Evolutionary conservation across 495 filamentous ascomycete genomes (phyloP).

Genomic region (Penicillium paxilli): DNA sequence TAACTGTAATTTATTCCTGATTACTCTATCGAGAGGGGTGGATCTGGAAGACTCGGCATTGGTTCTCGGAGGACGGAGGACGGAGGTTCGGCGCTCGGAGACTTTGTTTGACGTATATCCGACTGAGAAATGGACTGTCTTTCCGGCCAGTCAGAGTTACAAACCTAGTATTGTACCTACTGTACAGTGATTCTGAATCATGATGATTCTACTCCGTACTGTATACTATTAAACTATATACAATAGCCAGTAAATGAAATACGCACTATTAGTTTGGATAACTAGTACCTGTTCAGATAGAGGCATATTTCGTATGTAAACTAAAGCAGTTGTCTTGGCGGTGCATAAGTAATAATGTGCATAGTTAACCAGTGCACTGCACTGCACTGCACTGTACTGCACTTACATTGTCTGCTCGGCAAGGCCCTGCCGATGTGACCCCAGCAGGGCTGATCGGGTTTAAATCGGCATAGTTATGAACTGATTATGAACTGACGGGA

Average conservation of each 20-base stretch:
- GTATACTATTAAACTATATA: no score
- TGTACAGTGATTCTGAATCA: background rate
- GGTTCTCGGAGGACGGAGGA: constrained; percentile 15
- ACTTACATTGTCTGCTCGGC: no score
- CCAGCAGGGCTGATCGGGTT: background rate
- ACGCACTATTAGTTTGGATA: no score
- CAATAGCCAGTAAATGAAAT: no score
- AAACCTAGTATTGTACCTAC: background rate
- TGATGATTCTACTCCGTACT: no score
- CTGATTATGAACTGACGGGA: no score
- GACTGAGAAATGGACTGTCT: constrained; percentile 15
- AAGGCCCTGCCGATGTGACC: constrained; percentile 12
- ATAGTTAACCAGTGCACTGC: constrained; percentile 1
- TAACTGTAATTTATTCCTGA: constrained; percentile 1
- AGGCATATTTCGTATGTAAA: no score
- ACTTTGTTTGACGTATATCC: constrained; percentile 26
- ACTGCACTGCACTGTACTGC: no score
- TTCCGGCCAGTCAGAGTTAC: constrained; percentile 11
- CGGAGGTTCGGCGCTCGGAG: constrained; percentile 28
- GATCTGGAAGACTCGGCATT: constrained; percentile 25
- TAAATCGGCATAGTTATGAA: background rate
- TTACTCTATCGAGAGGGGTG: constrained; percentile 13
- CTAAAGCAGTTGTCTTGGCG: no score
- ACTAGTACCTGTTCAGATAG: no score
- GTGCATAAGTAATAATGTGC: constrained; percentile 10